A percentile compares a stretch with the other conserved stretches of the same genome.
These are phyloP conservation scores for Globisporangium nunn DNA, from an alignment of 352 stramenopile genomes.

Conservation along the genomic window DNA sequence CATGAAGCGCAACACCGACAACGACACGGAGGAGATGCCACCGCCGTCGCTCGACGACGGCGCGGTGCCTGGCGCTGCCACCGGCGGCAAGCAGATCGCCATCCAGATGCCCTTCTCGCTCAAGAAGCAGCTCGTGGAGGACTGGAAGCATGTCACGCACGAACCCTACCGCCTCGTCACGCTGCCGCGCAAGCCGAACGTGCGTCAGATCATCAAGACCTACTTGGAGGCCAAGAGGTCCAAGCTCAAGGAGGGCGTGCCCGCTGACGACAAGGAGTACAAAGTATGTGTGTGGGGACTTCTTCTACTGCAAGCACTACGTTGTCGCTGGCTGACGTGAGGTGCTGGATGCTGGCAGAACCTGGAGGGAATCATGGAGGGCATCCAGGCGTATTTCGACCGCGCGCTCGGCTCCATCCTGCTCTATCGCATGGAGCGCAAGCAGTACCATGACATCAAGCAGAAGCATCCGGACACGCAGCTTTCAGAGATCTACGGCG, in stretches of 20 bases:
- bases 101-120: conserved; percentile 88
- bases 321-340: neutral
- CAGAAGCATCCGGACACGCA: conserved; percentile 45
- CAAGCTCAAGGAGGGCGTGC: conserved; percentile 49
- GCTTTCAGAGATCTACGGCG: conserved; percentile 89
- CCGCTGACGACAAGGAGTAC: conserved; percentile 61
- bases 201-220: conserved; percentile 72
- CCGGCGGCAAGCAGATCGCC: conserved; percentile 34
- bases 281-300: conserved; percentile 25
- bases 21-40: conserved; percentile 60
- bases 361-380: conserved; percentile 75
- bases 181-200: conserved; percentile 73
- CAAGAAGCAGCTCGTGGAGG: conserved; percentile 89
- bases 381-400: conserved; percentile 87
- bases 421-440: conserved; percentile 87
- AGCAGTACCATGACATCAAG: conserved; percentile 83
- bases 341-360: conserved; percentile 26
- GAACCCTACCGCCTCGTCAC: conserved; percentile 72
- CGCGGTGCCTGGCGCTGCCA: neutral
- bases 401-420: conserved; percentile 85
- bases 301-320: neutral
- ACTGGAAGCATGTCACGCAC: conserved; percentile 87
- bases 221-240: conserved; percentile 72
- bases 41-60: conserved; percentile 15
- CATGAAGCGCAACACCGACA: conserved; percentile 54